These are phyloP conservation scores for Malania oleifera DNA, from an alignment of 164 flowering plant species.

Conservation along the genomic window DNA sequence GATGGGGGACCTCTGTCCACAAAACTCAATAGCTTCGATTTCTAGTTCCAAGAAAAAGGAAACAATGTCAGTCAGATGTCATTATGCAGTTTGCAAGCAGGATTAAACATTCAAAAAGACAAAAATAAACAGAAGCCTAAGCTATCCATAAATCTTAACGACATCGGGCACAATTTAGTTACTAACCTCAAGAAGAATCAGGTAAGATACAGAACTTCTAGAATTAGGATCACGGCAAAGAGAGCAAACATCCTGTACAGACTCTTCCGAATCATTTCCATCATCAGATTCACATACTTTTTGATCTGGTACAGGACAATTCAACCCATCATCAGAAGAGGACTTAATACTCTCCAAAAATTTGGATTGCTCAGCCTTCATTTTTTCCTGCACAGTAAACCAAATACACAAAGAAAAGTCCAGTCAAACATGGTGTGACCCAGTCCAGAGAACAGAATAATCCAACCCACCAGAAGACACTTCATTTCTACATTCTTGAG, in stretches of 20 bases:
- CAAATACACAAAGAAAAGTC: neutral
- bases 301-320: slow-evolving; percentile 26
- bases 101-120: neutral
- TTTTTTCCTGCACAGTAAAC: slow-evolving; percentile 61
- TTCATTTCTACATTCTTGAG: neutral
- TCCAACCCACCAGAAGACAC: neutral
- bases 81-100: neutral
- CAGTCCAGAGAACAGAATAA: neutral
- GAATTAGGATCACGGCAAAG: slow-evolving; percentile 88
- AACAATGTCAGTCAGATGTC: neutral
- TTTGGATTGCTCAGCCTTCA: slow-evolving; percentile 86
- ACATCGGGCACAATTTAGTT: neutral
- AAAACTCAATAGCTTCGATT: slow-evolving; percentile 78
- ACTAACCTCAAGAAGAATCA: slow-evolving; percentile 82
- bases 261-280: slow-evolving; percentile 25
- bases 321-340: slow-evolving; percentile 30
- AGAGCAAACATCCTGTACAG: slow-evolving; percentile 54
- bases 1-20: slow-evolving; percentile 66
- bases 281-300: slow-evolving; percentile 26
- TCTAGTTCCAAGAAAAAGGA: slow-evolving; percentile 36
- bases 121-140: neutral
- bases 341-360: slow-evolving; percentile 65
- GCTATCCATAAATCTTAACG: neutral
- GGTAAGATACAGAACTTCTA: slow-evolving; percentile 55
- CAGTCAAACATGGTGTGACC: neutral